Conservation (phyloP, 495 filamentous ascomycete species). For the Neurospora sp. region DNA sequence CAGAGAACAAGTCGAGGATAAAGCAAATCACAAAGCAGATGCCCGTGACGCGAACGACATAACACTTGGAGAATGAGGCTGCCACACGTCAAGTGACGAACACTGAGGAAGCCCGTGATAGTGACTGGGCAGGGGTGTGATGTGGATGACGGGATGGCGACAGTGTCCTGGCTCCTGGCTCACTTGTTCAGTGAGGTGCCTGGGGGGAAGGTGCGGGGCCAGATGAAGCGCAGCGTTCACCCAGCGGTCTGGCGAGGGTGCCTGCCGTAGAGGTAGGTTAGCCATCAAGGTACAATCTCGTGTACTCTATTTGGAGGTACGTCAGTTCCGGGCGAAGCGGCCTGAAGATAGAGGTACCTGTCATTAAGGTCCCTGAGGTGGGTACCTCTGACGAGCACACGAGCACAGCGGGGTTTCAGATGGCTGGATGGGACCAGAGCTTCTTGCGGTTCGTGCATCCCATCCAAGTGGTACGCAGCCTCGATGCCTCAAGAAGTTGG, state of each 20-base stretch:
- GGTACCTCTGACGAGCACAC: neutral
- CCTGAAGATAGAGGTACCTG: neutral
- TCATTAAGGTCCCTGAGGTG: neutral
- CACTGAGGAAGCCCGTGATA: constrained; percentile 1
- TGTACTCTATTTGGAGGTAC: neutral
- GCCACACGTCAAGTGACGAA: constrained; percentile 2
- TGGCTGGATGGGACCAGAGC: neutral
- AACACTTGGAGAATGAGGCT: neutral
- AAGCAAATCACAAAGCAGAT: neutral
- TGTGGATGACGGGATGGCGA: neutral
- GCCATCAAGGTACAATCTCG: neutral
- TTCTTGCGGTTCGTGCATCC: too few relatives aligned
- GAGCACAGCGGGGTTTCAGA: neutral
- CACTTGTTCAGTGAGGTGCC: neutral
- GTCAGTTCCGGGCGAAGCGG: neutral
- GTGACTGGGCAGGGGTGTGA: constrained; percentile 1
- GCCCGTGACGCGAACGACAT: neutral
- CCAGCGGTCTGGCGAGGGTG: neutral
- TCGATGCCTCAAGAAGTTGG: neutral
- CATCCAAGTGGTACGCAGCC: neutral
- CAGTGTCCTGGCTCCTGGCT: neutral
- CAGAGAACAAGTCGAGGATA: neutral
- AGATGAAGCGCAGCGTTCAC: neutral
- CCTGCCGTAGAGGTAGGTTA: neutral
- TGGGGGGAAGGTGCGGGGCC: neutral